phyloP scores from a whole-genome alignment of 1,139 yeast genomes.

The Sugiyamaella grinbergsii region DNA sequence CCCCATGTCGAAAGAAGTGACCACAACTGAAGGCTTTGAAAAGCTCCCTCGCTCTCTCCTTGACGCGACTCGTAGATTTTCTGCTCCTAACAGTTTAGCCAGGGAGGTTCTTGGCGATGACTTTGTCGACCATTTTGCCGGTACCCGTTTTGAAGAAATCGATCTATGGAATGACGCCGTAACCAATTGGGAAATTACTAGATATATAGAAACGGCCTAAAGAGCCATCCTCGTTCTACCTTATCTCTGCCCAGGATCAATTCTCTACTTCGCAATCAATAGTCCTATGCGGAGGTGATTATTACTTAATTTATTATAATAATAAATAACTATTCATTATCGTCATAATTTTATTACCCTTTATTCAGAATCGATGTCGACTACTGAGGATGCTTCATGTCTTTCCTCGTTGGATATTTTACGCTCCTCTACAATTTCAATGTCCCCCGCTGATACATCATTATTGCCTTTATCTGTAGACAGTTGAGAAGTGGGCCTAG shows the following conservation, averaged over 20 bases:
- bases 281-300: neutral
- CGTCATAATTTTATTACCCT: slow-evolving; percentile 13
- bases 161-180: slow-evolving; percentile 42
- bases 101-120: slow-evolving; percentile 42
- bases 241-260: neutral
- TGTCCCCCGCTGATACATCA: neutral
- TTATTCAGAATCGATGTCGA: slow-evolving; percentile 22
- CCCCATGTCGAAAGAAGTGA: slow-evolving; percentile 37
- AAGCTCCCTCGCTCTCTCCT: slow-evolving; percentile 39
- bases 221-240: neutral
- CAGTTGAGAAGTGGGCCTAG: neutral
- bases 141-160: slow-evolving; percentile 41
- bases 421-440: slow-evolving; percentile 7
- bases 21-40: slow-evolving; percentile 29
- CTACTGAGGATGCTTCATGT: slow-evolving; percentile 2
- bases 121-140: slow-evolving; percentile 45
- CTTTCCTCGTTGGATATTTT: neutral
- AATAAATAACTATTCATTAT: slow-evolving; percentile 20
- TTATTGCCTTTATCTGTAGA: neutral
- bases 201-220: slow-evolving; percentile 42
- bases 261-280: neutral
- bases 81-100: slow-evolving; percentile 37
- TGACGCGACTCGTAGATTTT: slow-evolving; percentile 39
- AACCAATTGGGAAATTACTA: slow-evolving; percentile 43
- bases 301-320: slow-evolving; percentile 16